phyloP scores from a whole-genome alignment of 2,329 filamentous ascomycete genomes.

The Magnaporthiopsis rhizophila region DNA sequence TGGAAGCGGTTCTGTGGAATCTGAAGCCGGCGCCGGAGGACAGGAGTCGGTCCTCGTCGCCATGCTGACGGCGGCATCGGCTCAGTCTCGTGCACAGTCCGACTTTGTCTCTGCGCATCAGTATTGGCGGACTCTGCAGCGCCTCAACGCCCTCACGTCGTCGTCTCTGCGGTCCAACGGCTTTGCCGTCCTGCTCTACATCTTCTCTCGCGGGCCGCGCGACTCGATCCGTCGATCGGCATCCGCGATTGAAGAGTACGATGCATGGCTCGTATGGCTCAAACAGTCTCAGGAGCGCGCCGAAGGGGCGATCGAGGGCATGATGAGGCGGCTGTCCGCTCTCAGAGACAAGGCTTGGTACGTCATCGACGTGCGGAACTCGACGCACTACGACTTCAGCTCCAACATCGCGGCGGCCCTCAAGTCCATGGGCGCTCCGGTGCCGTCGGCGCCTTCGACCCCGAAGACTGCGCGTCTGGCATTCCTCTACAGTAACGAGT shows the following conservation, averaged over 20 bases:
- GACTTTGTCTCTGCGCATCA: slow-evolving; percentile 79
- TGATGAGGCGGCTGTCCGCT: slow-evolving; percentile 65
- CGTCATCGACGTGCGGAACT: slow-evolving; percentile 85
- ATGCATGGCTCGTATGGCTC: slow-evolving; percentile 75
- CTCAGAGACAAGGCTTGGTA: slow-evolving; percentile 99
- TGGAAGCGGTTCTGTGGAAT: background rate
- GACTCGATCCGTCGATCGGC: slow-evolving; percentile 63
- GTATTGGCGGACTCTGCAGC: slow-evolving; percentile 76
- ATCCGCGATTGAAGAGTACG: slow-evolving; percentile 68
- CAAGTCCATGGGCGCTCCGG: slow-evolving; percentile 74
- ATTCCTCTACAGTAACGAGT: slow-evolving; percentile 72
- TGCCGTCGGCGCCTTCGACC: slow-evolving; percentile 9
- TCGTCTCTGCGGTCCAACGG: slow-evolving; percentile 57
- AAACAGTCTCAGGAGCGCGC: slow-evolving; percentile 75
- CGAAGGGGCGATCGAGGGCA: slow-evolving; percentile 63
- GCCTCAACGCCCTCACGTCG: slow-evolving; percentile 56
- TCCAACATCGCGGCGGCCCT: slow-evolving; percentile 79
- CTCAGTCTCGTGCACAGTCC: slow-evolving; percentile 67
- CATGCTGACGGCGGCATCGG: slow-evolving; percentile 70
- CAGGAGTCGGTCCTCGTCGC: slow-evolving; percentile 47
- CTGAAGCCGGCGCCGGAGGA: background rate
- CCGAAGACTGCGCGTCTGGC: slow-evolving; percentile 36
- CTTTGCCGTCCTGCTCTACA: slow-evolving; percentile 62
- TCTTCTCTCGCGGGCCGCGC: slow-evolving; percentile 64
- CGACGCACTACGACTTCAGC: slow-evolving; percentile 78